Evolutionary conservation across 805 yeast genomes (phyloP).

Genomic region (Wickerhamiella cacticola): DNA sequence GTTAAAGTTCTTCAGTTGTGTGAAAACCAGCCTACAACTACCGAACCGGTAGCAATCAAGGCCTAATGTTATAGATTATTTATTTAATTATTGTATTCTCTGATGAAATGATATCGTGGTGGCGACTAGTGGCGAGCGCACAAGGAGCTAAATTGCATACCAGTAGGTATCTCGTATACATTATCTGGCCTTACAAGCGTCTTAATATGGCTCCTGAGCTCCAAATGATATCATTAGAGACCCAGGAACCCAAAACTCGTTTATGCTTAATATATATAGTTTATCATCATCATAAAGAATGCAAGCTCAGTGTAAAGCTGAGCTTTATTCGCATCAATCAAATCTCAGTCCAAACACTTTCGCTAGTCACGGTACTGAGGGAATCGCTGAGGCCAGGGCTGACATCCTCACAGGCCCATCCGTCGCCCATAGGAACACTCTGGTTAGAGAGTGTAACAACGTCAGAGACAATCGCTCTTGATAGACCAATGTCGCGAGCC

Average conservation of each 20-base stretch:
- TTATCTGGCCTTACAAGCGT: no score
- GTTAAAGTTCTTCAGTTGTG: not conserved
- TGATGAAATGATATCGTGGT: no score
- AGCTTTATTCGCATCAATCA: no score
- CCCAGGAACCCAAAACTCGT: not conserved
- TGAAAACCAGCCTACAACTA: not conserved
- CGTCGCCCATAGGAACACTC: not conserved
- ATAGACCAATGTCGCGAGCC: conserved; percentile 23
- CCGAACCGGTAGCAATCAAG: not conserved
- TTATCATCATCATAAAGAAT: not conserved
- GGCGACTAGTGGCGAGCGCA: no score
- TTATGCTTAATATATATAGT: not conserved
- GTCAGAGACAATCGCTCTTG: conserved; percentile 1
- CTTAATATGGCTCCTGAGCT: no score
- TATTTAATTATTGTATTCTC: no score
- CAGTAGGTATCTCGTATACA: no score
- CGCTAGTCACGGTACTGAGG: conserved; percentile 7
- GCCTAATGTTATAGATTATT: not conserved
- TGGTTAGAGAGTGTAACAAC: not conserved
- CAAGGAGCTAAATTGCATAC: no score
- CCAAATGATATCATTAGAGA: no score
- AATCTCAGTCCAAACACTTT: not conserved
- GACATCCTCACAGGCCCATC: not conserved
- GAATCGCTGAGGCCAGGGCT: conserved; percentile 7
- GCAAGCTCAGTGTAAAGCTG: not conserved